Evolutionary conservation across 805 yeast genomes (phyloP).

Genomic region (Myxozyma vanderwaltii): DNA sequence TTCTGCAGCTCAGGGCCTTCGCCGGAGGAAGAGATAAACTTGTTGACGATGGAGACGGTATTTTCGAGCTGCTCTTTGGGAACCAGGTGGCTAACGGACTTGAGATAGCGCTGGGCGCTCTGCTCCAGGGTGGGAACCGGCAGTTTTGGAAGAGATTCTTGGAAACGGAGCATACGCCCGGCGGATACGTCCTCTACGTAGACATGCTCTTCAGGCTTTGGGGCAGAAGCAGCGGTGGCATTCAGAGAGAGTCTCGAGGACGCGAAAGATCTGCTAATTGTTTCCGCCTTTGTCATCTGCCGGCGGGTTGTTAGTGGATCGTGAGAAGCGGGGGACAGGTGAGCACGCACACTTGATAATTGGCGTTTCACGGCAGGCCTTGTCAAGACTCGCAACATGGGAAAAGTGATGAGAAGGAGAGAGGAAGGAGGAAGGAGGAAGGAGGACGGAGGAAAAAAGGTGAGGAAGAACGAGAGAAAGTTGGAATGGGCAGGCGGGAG

Average conservation of each 20-base stretch:
- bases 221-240: conserved; percentile 19
- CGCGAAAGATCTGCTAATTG: conserved; percentile 15
- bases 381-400: conserved; percentile 5
- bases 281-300: conserved; percentile 10
- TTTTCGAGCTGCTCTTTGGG: conserved; percentile 54
- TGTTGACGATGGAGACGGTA: conserved; percentile 60
- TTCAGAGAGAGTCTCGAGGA: conserved; percentile 10
- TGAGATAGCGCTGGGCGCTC: conserved; percentile 69
- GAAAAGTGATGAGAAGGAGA: background rate
- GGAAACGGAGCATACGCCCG: conserved; percentile 74
- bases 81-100: conserved; percentile 69
- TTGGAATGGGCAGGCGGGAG: conserved; percentile 5
- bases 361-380: conserved; percentile 1
- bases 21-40: conserved; percentile 64
- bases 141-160: conserved; percentile 71
- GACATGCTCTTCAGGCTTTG: conserved; percentile 13
- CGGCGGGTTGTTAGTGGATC: too few species aligned
- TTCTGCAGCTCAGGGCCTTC: conserved; percentile 68
- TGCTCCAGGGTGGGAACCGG: conserved; percentile 83
- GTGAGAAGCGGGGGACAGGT: too few species aligned
- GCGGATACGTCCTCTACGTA: conserved; percentile 47
- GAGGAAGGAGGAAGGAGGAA: too few species aligned
- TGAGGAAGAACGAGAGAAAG: background rate
- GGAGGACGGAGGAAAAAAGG: background rate
- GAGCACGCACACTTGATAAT: background rate